A percentile compares a stretch with the other conserved stretches of the same genome.
Evolutionary conservation across 2,329 filamentous ascomycete species (phyloP).

Genomic region (Knufia petricola): DNA sequence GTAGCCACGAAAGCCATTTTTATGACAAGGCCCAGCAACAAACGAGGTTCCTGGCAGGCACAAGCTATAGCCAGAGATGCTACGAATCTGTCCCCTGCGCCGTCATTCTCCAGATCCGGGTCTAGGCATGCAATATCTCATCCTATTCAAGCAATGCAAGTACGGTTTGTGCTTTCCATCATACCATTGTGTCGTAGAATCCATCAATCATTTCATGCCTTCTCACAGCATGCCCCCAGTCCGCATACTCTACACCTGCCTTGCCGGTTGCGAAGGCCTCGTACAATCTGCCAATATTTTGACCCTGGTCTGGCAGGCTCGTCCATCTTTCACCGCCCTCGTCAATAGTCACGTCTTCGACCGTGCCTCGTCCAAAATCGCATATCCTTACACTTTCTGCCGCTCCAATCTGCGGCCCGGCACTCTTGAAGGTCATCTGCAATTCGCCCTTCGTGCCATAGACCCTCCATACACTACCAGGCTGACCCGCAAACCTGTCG

Average conservation of each 20-base stretch:
- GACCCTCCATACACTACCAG: constrained; percentile 23
- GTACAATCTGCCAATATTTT: constrained; percentile 48
- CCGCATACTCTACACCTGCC: constrained; percentile 30
- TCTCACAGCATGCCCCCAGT: constrained; percentile 37
- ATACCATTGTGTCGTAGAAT: constrained; percentile 16
- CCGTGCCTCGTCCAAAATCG: constrained; percentile 38
- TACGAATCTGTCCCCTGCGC: too few relatives aligned
- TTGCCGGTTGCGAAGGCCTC: constrained; percentile 42
- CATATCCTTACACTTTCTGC: constrained; percentile 42
- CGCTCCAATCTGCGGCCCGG: constrained; percentile 30
- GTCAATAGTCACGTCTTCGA: constrained; percentile 35
- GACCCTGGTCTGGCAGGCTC: constrained; percentile 35
- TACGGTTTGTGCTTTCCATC: too few relatives aligned
- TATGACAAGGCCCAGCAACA: too few relatives aligned
- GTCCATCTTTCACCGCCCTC: constrained; percentile 41
- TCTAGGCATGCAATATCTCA: too few relatives aligned
- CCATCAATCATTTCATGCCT: constrained; percentile 42
- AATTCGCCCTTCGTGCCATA: constrained; percentile 33
- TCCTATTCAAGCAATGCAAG: too few relatives aligned
- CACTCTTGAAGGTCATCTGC: constrained; percentile 29
- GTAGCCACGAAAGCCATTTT: too few relatives aligned
- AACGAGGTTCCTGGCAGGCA: too few relatives aligned
- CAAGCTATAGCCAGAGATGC: too few relatives aligned
- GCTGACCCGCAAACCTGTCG: constrained; percentile 19
- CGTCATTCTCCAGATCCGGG: too few relatives aligned